A percentile compares a stretch with the other conserved stretches of the same genome.
Evolutionary conservation across 83 land plant genomes (phyloP).

Genomic region (Larix sibirica): DNA sequence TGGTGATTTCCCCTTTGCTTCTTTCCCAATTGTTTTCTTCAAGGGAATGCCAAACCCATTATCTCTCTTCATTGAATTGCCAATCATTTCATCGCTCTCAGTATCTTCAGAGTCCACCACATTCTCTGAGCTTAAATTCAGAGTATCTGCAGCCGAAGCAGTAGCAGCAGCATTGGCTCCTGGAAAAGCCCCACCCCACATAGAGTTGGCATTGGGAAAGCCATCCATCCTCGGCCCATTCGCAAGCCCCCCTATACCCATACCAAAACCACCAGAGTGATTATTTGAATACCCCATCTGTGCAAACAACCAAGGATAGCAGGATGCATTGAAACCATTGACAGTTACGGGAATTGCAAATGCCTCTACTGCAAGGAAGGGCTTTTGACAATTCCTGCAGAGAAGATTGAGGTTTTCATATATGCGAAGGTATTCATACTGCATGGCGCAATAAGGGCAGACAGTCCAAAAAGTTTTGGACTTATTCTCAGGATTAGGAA

Average conservation of each 20-base stretch:
- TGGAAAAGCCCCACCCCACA: slow-evolving; percentile 34
- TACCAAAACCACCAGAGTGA: not conserved
- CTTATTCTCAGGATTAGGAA: slow-evolving; percentile 8
- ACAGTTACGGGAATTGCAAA: slow-evolving; percentile 22
- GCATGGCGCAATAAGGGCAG: slow-evolving; percentile 64
- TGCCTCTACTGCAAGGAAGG: slow-evolving; percentile 66
- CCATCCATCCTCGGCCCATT: slow-evolving; percentile 14
- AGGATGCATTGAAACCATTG: not conserved
- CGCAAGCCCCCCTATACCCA: not conserved
- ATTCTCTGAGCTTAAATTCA: slow-evolving; percentile 17
- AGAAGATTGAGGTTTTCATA: slow-evolving; percentile 59
- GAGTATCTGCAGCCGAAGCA: slow-evolving; percentile 19
- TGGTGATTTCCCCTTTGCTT: not conserved
- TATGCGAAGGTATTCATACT: slow-evolving; percentile 66
- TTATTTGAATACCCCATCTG: not conserved
- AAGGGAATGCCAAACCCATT: not conserved
- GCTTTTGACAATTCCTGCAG: slow-evolving; percentile 61
- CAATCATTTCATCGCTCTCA: slow-evolving; percentile 3
- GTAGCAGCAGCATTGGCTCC: slow-evolving; percentile 29
- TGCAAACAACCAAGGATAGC: not conserved
- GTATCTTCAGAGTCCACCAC: slow-evolving; percentile 28
- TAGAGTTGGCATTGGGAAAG: slow-evolving; percentile 23
- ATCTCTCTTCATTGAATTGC: not conserved
- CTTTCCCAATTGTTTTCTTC: not conserved
- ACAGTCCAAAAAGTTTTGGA: slow-evolving; percentile 70